Conservation (phyloP, 768 basidiomycete species). For the Boletus huronensis region DNA sequence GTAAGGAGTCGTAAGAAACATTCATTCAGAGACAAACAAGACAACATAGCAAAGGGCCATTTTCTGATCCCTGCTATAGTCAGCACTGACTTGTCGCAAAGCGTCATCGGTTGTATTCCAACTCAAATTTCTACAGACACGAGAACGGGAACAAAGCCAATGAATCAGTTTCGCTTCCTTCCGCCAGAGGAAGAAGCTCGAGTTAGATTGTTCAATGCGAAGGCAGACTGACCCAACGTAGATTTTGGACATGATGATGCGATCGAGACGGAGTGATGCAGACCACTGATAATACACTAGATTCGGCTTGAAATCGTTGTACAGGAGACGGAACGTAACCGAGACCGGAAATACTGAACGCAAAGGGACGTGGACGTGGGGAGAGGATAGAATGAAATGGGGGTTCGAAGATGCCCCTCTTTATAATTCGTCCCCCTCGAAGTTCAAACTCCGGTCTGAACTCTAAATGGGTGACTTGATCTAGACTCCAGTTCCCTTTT, state of each 20-base stretch:
- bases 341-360: conserved; percentile 49
- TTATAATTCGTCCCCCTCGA: conserved; percentile 41
- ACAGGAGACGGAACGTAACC: conserved; percentile 55
- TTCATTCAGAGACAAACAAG: conserved; percentile 32
- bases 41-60: conserved; percentile 44
- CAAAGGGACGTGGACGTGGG: conserved; percentile 49
- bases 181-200: conserved; percentile 43
- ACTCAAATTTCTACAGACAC: conserved; percentile 81
- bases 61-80: conserved; percentile 33
- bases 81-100: conserved; percentile 79
- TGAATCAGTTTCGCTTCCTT: conserved; percentile 55
- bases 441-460: conserved; percentile 51
- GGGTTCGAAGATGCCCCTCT: conserved; percentile 30
- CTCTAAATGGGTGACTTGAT: conserved; percentile 22
- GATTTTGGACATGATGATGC: conserved; percentile 66
- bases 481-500: conserved; percentile 25
- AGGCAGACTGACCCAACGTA: conserved; percentile 91
- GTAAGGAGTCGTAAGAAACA: conserved; percentile 30
- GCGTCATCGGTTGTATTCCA: conserved; percentile 95
- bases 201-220: conserved; percentile 44
- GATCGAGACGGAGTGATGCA: conserved; percentile 19
- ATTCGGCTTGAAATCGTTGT: conserved; percentile 45
- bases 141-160: conserved; percentile 38
- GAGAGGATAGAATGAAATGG: conserved; percentile 35
- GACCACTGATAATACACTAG: conserved; percentile 45